Evolutionary conservation across 805 yeast species (phyloP).

Genomic region (Yarrowia sp.): DNA sequence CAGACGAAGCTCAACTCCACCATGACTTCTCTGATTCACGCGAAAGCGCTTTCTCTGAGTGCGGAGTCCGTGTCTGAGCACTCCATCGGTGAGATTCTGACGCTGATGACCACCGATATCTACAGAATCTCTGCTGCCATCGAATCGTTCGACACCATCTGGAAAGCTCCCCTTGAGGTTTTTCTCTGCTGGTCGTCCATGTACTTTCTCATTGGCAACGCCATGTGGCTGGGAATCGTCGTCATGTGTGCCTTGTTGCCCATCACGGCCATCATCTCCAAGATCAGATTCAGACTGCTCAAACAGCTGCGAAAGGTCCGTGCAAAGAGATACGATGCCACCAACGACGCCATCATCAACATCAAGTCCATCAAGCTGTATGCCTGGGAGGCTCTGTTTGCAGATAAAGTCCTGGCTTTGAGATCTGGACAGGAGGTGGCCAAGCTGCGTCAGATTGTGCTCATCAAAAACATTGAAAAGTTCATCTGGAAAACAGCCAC

Average conservation of each 20-base stretch:
- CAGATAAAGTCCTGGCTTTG: conserved; percentile 71
- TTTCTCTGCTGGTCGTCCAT: conserved; percentile 74
- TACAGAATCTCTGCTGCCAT: conserved; percentile 85
- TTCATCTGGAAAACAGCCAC: conserved; percentile 90
- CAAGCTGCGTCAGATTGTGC: conserved; percentile 76
- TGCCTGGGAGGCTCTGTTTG: conserved; percentile 93
- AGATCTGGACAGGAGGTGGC: conserved; percentile 86
- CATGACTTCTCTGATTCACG: conserved; percentile 69
- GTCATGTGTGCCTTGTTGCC: conserved; percentile 82
- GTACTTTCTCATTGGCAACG: conserved; percentile 74
- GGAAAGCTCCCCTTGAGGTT: conserved; percentile 96
- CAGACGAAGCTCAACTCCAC: conserved; percentile 71
- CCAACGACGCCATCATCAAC: conserved; percentile 83
- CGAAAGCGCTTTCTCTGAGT: conserved; percentile 73
- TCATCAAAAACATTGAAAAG: conserved; percentile 68
- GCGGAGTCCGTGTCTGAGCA: conserved; percentile 67
- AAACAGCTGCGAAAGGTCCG: conserved; percentile 82
- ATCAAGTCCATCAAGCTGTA: conserved; percentile 91
- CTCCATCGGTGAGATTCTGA: conserved; percentile 91
- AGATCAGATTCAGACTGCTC: conserved; percentile 51
- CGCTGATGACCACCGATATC: conserved; percentile 91
- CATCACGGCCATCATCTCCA: conserved; percentile 71
- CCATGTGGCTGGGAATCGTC: conserved; percentile 92
- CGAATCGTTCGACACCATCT: conserved; percentile 76
- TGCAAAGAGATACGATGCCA: conserved; percentile 88